Evolutionary conservation across 2,329 filamentous ascomycete genomes (phyloP).

Genomic region (Apiospora malaysiana): DNA sequence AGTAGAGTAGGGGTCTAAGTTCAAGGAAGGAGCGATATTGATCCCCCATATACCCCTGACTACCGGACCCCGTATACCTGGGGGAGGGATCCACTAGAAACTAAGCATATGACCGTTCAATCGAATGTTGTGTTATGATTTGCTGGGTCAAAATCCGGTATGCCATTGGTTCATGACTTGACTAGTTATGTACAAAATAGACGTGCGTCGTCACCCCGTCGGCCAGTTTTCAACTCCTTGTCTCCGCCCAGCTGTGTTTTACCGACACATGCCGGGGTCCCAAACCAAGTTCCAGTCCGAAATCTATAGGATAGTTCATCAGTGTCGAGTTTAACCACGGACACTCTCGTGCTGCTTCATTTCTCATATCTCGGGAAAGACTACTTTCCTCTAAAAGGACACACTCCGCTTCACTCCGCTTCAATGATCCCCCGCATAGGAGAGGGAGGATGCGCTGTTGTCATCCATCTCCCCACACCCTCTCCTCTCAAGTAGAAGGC

Average conservation of each 20-base stretch:
- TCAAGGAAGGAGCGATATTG: neutral
- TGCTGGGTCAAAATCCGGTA: conserved; percentile 3
- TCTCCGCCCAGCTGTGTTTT: conserved; percentile 11
- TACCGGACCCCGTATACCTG: conserved; percentile 3
- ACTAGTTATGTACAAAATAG: conserved; percentile 9
- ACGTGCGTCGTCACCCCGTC: conserved; percentile 5
- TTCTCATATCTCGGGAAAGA: conserved; percentile 11
- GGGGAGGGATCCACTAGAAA: conserved; percentile 12
- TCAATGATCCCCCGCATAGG: neutral
- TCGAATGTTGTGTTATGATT: conserved; percentile 18
- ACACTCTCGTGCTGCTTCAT: conserved; percentile 14
- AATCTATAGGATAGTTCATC: conserved; percentile 17
- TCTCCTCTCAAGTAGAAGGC: neutral
- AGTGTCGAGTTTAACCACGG: conserved; percentile 6
- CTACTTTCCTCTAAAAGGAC: conserved; percentile 9
- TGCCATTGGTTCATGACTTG: conserved; percentile 1
- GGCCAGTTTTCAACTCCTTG: conserved; percentile 11
- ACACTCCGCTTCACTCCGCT: neutral
- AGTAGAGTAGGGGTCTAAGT: neutral
- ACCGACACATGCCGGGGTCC: conserved; percentile 1
- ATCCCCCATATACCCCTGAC: conserved; percentile 1
- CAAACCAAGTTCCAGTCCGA: conserved; percentile 1
- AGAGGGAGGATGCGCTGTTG: neutral
- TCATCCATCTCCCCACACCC: neutral
- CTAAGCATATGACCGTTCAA: neutral